phyloP scores from a whole-genome alignment of 2,329 filamentous ascomycete genomes.

The Exophiala calicioides region DNA sequence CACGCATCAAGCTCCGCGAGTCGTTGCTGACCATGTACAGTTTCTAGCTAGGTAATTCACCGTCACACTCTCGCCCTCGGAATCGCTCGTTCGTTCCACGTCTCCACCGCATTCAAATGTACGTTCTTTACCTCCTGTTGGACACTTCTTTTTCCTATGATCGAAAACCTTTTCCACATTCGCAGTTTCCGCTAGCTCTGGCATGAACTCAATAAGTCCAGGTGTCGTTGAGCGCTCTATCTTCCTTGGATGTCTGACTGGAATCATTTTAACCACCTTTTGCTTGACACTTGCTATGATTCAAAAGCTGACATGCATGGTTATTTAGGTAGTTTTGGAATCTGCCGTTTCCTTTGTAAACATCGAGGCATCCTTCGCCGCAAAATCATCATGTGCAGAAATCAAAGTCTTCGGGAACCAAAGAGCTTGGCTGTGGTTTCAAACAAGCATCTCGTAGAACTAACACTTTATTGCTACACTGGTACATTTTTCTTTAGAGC shows the following conservation, averaged over 20 bases:
- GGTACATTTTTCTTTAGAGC: no score
- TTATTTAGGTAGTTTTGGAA: slow-evolving; percentile 7
- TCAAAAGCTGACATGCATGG: slow-evolving; percentile 11
- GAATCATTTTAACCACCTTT: not conserved
- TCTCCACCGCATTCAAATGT: slow-evolving; percentile 13
- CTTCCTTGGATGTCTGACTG: slow-evolving; percentile 58
- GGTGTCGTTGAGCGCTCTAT: slow-evolving; percentile 49
- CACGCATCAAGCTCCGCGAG: not conserved
- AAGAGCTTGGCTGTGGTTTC: no score
- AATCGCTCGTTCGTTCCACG: slow-evolving; percentile 13
- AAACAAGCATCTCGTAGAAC: no score
- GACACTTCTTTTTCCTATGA: slow-evolving; percentile 41
- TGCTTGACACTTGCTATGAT: not conserved
- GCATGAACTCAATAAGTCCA: slow-evolving; percentile 51
- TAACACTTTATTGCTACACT: no score
- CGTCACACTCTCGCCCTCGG: not conserved
- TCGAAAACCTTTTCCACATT: slow-evolving; percentile 59
- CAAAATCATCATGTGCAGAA: no score
- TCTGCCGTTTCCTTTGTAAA: no score
- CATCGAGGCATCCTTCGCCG: no score
- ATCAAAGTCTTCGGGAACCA: no score
- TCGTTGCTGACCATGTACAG: slow-evolving; percentile 11
- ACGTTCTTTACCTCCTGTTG: slow-evolving; percentile 6
- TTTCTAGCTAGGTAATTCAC: not conserved
- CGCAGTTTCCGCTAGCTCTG: slow-evolving; percentile 62